phyloP scores from a whole-genome alignment of 176 grass and related monocot genomes.

The Raddia guianensis region DNA sequence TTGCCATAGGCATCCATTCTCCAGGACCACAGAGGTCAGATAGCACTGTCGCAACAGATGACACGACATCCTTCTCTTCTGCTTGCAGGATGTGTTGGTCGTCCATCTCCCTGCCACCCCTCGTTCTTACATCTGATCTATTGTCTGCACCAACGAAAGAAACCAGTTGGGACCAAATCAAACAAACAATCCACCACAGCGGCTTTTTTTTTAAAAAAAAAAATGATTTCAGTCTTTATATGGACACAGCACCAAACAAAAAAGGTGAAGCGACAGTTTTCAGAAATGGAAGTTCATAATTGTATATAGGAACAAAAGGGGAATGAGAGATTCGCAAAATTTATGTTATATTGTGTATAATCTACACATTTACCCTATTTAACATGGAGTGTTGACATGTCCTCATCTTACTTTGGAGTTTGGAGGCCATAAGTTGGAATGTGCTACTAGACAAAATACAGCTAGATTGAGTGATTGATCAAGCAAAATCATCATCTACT shows the following conservation, averaged over 20 bases:
- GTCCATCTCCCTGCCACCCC: slow-evolving; percentile 79
- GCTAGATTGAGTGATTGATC: slow-evolving; percentile 14
- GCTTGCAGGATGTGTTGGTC: slow-evolving; percentile 71
- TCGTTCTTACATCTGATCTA: slow-evolving; percentile 69
- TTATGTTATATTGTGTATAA: slow-evolving; percentile 11
- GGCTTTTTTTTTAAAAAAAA: background rate
- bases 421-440: background rate
- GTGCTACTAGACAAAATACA: background rate
- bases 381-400: slow-evolving; percentile 34
- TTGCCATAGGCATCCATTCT: slow-evolving; percentile 89
- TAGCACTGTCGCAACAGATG: slow-evolving; percentile 83
- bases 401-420: background rate
- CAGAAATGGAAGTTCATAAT: slow-evolving; percentile 6
- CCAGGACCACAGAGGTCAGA: slow-evolving; percentile 90
- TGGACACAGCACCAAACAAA: slow-evolving; percentile 6
- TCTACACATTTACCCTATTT: background rate
- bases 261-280: background rate
- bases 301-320: background rate
- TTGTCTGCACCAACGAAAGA: slow-evolving; percentile 49
- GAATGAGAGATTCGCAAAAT: background rate
- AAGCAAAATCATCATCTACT: slow-evolving; percentile 32
- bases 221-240: background rate
- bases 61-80: slow-evolving; percentile 90
- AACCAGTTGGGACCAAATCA: background rate
- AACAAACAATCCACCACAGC: background rate